Evolutionary conservation across 1,284 basidiomycete genomes (phyloP).

Genomic region (Naganishia sp.): DNA sequence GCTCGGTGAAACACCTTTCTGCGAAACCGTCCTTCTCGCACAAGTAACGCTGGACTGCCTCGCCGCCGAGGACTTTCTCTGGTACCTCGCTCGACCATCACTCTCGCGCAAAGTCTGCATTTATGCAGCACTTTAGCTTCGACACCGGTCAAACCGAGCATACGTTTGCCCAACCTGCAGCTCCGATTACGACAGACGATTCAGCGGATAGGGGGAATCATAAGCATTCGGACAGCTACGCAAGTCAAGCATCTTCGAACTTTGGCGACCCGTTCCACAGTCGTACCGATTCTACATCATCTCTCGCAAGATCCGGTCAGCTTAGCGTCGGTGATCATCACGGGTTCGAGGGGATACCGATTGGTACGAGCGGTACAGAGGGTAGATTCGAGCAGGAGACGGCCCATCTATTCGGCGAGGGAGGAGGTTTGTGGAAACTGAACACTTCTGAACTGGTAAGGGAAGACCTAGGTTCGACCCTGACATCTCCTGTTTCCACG

Average conservation of each 20-base stretch:
- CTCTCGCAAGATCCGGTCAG: constrained; percentile 3
- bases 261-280: constrained; percentile 13
- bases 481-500: constrained; percentile 24
- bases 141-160: constrained; percentile 7
- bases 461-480: constrained; percentile 18
- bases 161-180: constrained; percentile 3
- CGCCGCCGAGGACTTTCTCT: background rate
- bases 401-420: background rate
- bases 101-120: background rate
- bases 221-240: constrained; percentile 6
- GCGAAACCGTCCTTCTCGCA: background rate
- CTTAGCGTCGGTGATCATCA: background rate
- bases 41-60: background rate
- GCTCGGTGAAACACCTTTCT: background rate
- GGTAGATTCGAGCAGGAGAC: background rate
- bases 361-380: constrained; percentile 1
- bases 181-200: background rate
- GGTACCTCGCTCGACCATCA: background rate
- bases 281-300: constrained; percentile 21
- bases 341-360: constrained; percentile 17
- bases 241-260: constrained; percentile 6
- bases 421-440: constrained; percentile 14
- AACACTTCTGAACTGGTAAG: constrained; percentile 9
- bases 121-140: constrained; percentile 16
- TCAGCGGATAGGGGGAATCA: constrained; percentile 3